Base-by-base conservation (phyloP, 306 rosid genomes). In the Trifolium subterraneum region DNA sequence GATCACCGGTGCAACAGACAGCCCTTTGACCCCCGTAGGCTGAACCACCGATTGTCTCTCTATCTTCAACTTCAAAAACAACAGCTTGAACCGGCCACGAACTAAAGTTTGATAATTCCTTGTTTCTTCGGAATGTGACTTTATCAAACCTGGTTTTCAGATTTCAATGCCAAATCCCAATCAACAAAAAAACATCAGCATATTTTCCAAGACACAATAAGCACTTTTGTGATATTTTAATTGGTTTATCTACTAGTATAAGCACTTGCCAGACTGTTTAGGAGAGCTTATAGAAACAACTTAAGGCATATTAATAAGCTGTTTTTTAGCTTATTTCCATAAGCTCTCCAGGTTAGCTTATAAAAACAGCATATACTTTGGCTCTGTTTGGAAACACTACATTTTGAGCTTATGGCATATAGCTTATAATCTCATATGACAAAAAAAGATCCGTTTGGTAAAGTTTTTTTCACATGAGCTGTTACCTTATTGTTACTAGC, bases 11-110 rank as follows among this genome's bases (percentile, higher is more conserved):
- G 84, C 99, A 94, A 81, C 99, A 92, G 35, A 94, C 92, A 18
- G 99, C 99, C 83, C 99, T 90, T 80, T 94, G 99, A 78, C 99
- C 98, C 11, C 99, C 98, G 78, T 94, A 94, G 2, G 96, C 99
- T 1, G 99, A 92, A 76, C 99, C 99, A 60, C 99, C 98, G 62
- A 94, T 85, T 35, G 84, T 86, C 80, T 92, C 96, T 68, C 99
- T 94, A 80, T 94, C 99, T 76, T 94, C 99, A 74, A 94, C 99
- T 81, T 94, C 97, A 78, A 94, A 94, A 60, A 94, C 76, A 83
- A 94, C 88, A 36, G 93, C 96, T 63, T 92, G 95, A 75, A 94
- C 73, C 8, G 85, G 83, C 62, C 81, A 80, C 0, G 97, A 87
- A 88, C 90, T 94, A 79, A 86, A 87, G 86, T 94, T 94, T 6